Evolutionary conservation across 768 basidiomycete genomes (phyloP).

Genomic region (Russula ochroleuca): DNA sequence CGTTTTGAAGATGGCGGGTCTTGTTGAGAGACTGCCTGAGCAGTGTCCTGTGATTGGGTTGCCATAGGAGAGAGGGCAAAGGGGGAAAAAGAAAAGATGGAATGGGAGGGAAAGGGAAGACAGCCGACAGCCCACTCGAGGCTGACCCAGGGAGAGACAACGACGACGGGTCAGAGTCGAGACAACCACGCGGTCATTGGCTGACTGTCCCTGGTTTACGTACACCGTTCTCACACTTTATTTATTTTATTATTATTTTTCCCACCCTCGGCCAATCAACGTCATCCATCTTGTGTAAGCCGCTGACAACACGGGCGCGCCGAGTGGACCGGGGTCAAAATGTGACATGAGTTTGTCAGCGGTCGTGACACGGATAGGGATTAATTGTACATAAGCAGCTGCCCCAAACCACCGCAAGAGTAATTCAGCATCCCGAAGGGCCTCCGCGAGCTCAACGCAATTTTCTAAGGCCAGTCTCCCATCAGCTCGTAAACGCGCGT

Average conservation of each 20-base stretch:
- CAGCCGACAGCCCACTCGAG: not conserved
- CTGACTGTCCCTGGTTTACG: not conserved
- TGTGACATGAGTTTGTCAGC: not conserved
- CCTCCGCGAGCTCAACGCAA: not conserved
- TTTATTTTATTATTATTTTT: not conserved
- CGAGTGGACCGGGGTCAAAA: not conserved
- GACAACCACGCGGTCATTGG: slow-evolving; percentile 15
- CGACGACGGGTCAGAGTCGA: not conserved
- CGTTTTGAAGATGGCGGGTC: slow-evolving; percentile 9
- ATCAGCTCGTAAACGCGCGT: not conserved
- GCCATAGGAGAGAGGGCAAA: slow-evolving; percentile 7
- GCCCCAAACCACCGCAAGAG: not conserved
- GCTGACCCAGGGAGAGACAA: slow-evolving; percentile 11
- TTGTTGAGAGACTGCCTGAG: not conserved
- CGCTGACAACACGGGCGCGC: slow-evolving; percentile 7
- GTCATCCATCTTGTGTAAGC: slow-evolving; percentile 10
- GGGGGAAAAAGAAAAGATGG: not conserved
- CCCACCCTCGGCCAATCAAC: not conserved
- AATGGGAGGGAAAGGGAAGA: not conserved
- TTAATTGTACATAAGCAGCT: slow-evolving; percentile 20
- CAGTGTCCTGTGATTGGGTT: not conserved
- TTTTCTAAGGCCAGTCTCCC: not conserved
- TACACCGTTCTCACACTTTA: not conserved
- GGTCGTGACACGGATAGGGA: slow-evolving; percentile 3
- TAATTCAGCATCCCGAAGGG: slow-evolving; percentile 16